Evolutionary conservation across 306 rosid species (phyloP), one percentile per base, ranked within the genome.

Genomic region (Astragalus membranaceus): DNA sequence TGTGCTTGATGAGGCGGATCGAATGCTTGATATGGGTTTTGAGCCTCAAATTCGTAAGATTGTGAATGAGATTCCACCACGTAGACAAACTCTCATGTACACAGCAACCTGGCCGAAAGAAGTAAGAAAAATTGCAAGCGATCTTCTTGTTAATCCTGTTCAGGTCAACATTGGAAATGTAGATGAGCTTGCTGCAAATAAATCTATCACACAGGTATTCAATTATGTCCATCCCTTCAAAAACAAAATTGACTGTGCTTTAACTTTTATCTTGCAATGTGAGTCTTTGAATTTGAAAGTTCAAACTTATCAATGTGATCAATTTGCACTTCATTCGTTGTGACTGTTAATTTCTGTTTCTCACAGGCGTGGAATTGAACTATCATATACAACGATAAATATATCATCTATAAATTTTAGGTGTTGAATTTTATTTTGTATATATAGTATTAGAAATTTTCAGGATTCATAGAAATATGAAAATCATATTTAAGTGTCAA

Each of bases 61-160:
- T 48, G 96, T 95, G 85, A 89, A 95, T 77, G 95, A 95, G 82
- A 95, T 95, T 78, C 99, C 99, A 13, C 91, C 99, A 30, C 88
- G 74, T 41, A 91, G 99, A 72, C 99, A 95, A 70, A 95, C 99
- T 50, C 96, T 95, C 56, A 95, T 95, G 99, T 95, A 84, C 79
- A 95, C 99, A 6, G 99, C 99, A 58, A 95, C 99, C 58, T 95
- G 99, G 99, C 99, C 99, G 9, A 95, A 95, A 85, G 99, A 95
- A 88, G 99, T 95, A 7, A 86, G 97, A 70, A 95, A 95, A 80
- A 95, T 95, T 81, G 99, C 99, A 0, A 1, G 90, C 23, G 99
- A 95, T 74, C 99, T 95, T 77, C 97, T 95, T 58, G 97, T 91
- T 20, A 83, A 86, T 80, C 94, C 99, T 49, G 96, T 91, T 84